Evolutionary conservation across 768 basidiomycete species (phyloP), one percentile per base, ranked within the genome.

Genomic region (Mycena rebaudengoi): DNA sequence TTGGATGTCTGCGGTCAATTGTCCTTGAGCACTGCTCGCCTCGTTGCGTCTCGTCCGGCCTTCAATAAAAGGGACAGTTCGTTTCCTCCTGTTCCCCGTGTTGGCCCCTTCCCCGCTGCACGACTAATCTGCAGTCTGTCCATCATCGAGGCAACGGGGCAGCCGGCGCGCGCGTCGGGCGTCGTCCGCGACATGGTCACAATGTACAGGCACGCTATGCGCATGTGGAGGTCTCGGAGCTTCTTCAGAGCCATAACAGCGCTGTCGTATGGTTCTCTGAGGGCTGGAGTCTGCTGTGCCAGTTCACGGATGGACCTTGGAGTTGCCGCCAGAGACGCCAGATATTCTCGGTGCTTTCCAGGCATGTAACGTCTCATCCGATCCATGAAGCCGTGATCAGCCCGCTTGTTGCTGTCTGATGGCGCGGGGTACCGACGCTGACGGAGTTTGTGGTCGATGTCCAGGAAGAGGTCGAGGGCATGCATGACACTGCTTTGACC

Each of bases 281-380:
- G 78, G 4, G 82, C 79, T 7, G 89, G 86, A 14, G 83, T 87
- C 41, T 76, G 73, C 59, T 82, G 81, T 2, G 88, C 91, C 30
- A 89, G 76, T 35, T 87, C 83, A 23, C 92, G 87, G 52, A 94
- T 70, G 21, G 88, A 82, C n/a, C 79, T 88, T 14, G 87, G 84
- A 53, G 83, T 80, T 13, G 81, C 77, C 2, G 85, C 80, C 35
- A 99, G 84, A 69, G 88, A 86, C 23, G 78, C 75, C 56, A 99
- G 85, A 79, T 95, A 99, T 45, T 90, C 88, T 41, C 93, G 89
- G 78, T 98, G 97, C 55, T 86, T 86, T 14, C 91, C 91, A 0
- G 97, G 96, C 97, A 99, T 99, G 78, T 99, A 99, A 21, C 87
- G 86, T 60, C 93, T 81, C 96, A 98, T 98, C 48, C 94, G 85